Conservation (phyloP, 2,329 filamentous ascomycete species). For the Escovopsis sp. region DNA sequence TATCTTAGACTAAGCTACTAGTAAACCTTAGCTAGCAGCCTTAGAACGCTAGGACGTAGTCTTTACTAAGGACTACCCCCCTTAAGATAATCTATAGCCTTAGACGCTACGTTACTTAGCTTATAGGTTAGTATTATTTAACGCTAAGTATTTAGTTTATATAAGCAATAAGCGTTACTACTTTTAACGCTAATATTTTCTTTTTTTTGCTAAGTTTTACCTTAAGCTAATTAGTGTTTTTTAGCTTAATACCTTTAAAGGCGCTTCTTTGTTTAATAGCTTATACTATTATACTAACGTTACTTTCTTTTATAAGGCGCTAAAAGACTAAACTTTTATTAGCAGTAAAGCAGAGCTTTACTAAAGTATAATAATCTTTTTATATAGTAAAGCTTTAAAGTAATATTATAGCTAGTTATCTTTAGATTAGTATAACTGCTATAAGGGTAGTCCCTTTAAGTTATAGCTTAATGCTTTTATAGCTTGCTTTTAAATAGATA, state of each 20-base stretch:
- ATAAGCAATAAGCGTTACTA: no score
- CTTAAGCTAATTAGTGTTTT: neutral
- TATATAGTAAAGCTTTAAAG: slow-evolving; percentile 1
- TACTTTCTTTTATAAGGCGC: neutral
- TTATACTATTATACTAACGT: neutral
- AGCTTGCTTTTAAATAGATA: no score
- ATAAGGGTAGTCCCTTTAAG: neutral
- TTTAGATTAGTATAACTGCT: neutral
- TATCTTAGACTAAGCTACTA: no score
- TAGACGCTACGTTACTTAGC: no score
- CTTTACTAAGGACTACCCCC: no score
- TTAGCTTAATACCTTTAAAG: no score
- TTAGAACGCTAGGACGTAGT: no score
- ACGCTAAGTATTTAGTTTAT: no score
- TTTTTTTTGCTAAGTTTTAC: slow-evolving; percentile 2
- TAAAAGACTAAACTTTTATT: neutral
- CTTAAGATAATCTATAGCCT: no score
- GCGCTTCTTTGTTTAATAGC: neutral
- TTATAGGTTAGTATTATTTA: no score
- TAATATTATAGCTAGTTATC: slow-evolving; percentile 1
- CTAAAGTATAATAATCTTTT: slow-evolving; percentile 2
- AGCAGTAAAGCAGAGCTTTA: neutral
- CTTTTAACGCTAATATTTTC: neutral
- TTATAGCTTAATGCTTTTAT: no score
- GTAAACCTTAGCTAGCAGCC: no score